phyloP scores from a whole-genome alignment of 306 rosid genomes.

The Heteromeles arbutifolia region DNA sequence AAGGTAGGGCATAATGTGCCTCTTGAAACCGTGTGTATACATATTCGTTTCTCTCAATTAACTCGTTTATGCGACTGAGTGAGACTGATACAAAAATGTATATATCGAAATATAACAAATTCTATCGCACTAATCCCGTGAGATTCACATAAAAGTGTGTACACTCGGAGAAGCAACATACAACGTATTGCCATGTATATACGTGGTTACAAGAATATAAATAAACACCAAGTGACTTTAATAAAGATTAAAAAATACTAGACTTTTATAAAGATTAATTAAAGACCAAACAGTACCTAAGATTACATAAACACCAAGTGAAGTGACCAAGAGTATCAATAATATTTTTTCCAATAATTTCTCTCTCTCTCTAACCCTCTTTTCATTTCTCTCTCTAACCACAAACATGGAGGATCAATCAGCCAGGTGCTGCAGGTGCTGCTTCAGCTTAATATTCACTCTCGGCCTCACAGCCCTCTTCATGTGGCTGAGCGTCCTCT shows the following conservation, averaged over 20 bases:
- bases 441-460: conserved; percentile 26
- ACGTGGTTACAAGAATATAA: too few relatives aligned
- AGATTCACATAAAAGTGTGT: not conserved
- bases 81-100: too few relatives aligned
- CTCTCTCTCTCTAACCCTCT: not conserved
- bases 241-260: too few relatives aligned
- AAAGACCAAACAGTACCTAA: not conserved
- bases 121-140: too few relatives aligned
- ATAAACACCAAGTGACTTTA: too few relatives aligned
- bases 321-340: not conserved
- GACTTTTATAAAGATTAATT: too few relatives aligned
- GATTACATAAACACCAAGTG: not conserved
- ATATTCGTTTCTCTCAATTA: too few relatives aligned
- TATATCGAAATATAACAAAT: too few relatives aligned
- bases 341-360: not conserved
- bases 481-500: conserved; percentile 40
- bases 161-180: too few relatives aligned
- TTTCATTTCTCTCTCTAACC: not conserved
- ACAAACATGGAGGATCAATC: conserved; percentile 14
- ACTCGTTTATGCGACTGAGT: too few relatives aligned
- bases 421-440: conserved; percentile 22
- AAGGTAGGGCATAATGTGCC: too few relatives aligned
- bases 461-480: conserved; percentile 31
- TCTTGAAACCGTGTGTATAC: too few relatives aligned
- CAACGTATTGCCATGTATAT: not conserved